Conservation (phyloP, 495 filamentous ascomycete species). For the Penicillium turbatum region DNA sequence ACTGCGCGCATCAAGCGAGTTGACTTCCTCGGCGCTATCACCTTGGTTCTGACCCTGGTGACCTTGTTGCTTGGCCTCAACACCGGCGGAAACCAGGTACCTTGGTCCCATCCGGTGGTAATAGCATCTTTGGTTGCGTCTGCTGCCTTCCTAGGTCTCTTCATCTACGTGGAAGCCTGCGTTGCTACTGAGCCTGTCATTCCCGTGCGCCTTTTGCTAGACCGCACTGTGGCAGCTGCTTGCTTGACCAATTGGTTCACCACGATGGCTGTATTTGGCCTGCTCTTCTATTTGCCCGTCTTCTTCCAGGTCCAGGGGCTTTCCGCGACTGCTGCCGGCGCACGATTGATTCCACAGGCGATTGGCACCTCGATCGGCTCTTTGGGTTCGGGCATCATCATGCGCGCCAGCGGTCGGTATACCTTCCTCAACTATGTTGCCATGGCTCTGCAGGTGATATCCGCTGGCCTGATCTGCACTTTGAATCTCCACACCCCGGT, state of each 20-base stretch:
- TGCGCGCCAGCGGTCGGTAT: conserved; percentile 75
- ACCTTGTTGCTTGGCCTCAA: conserved; percentile 76
- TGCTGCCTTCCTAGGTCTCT: conserved; percentile 45
- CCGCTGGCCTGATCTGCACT: conserved; percentile 47
- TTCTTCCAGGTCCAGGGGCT: conserved; percentile 76
- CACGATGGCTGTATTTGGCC: conserved; percentile 49
- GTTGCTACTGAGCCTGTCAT: conserved; percentile 75
- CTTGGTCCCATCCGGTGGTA: conserved; percentile 82
- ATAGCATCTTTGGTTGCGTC: conserved; percentile 64
- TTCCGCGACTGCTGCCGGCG: conserved; percentile 65
- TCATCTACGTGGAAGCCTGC: conserved; percentile 64
- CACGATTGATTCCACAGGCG: conserved; percentile 61
- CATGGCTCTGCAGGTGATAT: conserved; percentile 49
- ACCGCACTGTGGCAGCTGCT: conserved; percentile 67
- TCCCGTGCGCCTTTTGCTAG: conserved; percentile 68
- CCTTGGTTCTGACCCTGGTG: conserved; percentile 65
- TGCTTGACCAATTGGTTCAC: conserved; percentile 75
- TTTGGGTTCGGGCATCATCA: conserved; percentile 65
- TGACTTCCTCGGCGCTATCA: conserved; percentile 75
- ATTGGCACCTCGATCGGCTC: conserved; percentile 69
- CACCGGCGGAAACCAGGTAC: conserved; percentile 77
- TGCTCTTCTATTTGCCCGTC: conserved; percentile 74
- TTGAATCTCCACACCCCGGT: conserved; percentile 53
- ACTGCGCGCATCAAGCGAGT: conserved; percentile 58
- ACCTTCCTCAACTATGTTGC: conserved; percentile 50